These are phyloP conservation scores for Thraustochytrium striatum DNA, from an alignment of 352 stramenopile species.

Conservation along the genomic window DNA sequence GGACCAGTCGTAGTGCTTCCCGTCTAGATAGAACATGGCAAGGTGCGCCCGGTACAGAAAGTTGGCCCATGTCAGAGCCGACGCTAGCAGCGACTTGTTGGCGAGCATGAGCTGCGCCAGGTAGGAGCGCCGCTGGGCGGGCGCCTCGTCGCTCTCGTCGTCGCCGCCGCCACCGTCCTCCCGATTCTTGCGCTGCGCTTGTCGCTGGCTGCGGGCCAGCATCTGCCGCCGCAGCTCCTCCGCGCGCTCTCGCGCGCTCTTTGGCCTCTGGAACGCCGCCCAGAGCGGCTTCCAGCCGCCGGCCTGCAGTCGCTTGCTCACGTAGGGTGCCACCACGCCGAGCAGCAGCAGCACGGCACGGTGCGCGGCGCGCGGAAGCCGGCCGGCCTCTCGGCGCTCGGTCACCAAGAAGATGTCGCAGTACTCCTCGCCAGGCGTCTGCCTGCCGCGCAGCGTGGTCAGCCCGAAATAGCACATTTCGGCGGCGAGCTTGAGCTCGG, in stretches of 20 bases:
- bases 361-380: not conserved
- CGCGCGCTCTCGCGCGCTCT: not conserved
- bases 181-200: not conserved
- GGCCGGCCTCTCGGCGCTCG: not conserved
- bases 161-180: not conserved
- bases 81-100: not conserved
- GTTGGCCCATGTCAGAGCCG: slow-evolving; percentile 3
- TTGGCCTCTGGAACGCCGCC: slow-evolving; percentile 18
- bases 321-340: slow-evolving; percentile 26
- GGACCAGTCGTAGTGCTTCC: slow-evolving; percentile 16
- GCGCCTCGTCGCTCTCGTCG: not conserved
- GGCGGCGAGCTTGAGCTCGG: slow-evolving; percentile 36
- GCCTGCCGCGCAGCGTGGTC: slow-evolving; percentile 4
- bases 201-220: slow-evolving; percentile 18
- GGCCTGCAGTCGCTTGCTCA: slow-evolving; percentile 6
- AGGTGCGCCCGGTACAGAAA: slow-evolving; percentile 23
- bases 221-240: slow-evolving; percentile 18
- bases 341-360: not conserved
- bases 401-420: slow-evolving; percentile 11
- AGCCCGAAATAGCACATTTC: slow-evolving; percentile 34
- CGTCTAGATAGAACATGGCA: slow-evolving; percentile 35
- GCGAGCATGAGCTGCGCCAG: not conserved
- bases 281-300: slow-evolving; percentile 31
- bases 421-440: slow-evolving; percentile 46
- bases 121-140: not conserved